Base-by-base conservation (phyloP, 164 flowering plant species). In the Magnolia officinalis region DNA sequence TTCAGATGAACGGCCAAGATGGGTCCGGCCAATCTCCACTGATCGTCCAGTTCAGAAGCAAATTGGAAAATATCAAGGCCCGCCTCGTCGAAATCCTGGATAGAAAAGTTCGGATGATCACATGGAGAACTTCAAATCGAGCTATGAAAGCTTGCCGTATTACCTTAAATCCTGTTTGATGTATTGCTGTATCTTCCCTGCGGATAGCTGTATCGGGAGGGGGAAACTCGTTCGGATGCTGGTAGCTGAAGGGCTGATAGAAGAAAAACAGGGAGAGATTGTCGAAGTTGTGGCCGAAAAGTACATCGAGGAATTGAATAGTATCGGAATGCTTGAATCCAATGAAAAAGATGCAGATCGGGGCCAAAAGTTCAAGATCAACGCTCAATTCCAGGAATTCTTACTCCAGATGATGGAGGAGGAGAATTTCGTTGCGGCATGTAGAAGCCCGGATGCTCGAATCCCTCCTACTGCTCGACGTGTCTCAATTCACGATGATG, bases 171-270 rank as follows among this genome's bases (percentile, higher is more conserved):
- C 64, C 55, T 80, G 79, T 52, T 72, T 84, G 21, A 71, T 67
- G 66, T 81, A 81, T 16, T 84, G 86, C n/a, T 80, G 78, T 31
- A 67, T 81, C 75, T 84, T 84, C 78, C 84, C 82, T 67, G 81
- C 76, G 70, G 61, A 76, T 24, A 26, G 76, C 72, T 49, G 68
- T 68, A 75, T 81, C 67, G 23, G 50, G 1, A 79, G 74, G 71
- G 86, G 84, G 49, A 81, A 72, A 78, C 70, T 84, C 29, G 74
- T 78, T 70, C 67, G 81, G 14, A 51, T 81, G 55, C 61, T 81
- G 31, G 74, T 81, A 20, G 81, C 82, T 2, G 81, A 81, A 81
- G 81, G 81, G 14, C 74, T 81, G 55, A 7, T 79, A 61, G 78
- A 81, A 78, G 81, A 78, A 59, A 70, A 26, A 61, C 59, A 73